phyloP scores from a whole-genome alignment of 2,329 filamentous ascomycete species.

The Ustilaginoidea virens region DNA sequence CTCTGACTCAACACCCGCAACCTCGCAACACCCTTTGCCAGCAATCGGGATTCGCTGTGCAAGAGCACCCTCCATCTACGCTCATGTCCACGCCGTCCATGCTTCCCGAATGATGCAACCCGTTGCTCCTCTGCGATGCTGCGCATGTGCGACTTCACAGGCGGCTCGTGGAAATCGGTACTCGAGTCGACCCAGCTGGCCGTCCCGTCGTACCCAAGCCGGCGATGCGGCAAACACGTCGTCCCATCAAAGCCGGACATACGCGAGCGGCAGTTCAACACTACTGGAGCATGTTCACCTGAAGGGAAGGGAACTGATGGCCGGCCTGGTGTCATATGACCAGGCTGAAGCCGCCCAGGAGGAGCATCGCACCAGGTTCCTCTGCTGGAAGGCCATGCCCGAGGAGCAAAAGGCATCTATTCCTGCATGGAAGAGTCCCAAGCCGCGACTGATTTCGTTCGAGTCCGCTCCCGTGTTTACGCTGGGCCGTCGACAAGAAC shows the following conservation, averaged over 20 bases:
- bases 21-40: too few species aligned
- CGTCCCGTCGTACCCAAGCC: not conserved
- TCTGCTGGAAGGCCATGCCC: slow-evolving; percentile 18
- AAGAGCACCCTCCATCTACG: too few species aligned
- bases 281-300: slow-evolving; percentile 18
- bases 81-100: too few species aligned
- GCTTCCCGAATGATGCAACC: too few species aligned
- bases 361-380: slow-evolving; percentile 15
- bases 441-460: slow-evolving; percentile 65
- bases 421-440: slow-evolving; percentile 27
- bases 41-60: too few species aligned
- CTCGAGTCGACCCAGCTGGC: not conserved
- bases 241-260: too few species aligned
- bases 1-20: too few species aligned
- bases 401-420: slow-evolving; percentile 7
- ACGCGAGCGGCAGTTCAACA: slow-evolving; percentile 2
- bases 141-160: not conserved
- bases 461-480: slow-evolving; percentile 76
- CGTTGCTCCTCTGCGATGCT: not conserved
- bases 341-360: slow-evolving; percentile 18
- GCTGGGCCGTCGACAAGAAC: slow-evolving; percentile 64
- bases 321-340: slow-evolving; percentile 15
- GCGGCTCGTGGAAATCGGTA: not conserved
- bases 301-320: slow-evolving; percentile 6
- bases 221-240: too few species aligned